Evolutionary conservation across 768 basidiomycete species (phyloP).

Genomic region (Pulveroboletus ravenelii): DNA sequence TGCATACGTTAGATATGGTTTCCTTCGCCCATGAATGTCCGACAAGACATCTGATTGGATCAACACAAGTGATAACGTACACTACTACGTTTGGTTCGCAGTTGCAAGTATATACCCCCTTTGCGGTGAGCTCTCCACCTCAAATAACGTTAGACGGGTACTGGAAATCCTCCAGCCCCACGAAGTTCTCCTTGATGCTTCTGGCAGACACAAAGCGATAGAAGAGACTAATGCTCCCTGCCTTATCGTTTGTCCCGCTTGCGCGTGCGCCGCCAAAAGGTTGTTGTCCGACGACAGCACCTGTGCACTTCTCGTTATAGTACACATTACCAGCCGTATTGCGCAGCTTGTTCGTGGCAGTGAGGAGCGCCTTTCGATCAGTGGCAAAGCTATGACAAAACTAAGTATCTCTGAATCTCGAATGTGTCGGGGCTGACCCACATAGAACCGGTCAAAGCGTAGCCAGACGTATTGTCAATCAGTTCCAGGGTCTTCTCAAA

Average conservation of each 20-base stretch:
- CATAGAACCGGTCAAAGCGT: slow-evolving; percentile 95
- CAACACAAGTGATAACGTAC: background rate
- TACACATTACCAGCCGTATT: slow-evolving; percentile 96
- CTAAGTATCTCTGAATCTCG: slow-evolving; percentile 7
- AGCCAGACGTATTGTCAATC: slow-evolving; percentile 80
- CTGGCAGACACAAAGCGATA: slow-evolving; percentile 83
- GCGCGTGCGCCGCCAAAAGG: slow-evolving; percentile 94
- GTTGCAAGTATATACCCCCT: background rate
- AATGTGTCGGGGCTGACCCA: slow-evolving; percentile 35
- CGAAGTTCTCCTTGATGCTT: slow-evolving; percentile 97
- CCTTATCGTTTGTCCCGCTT: slow-evolving; percentile 98
- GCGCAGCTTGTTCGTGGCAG: slow-evolving; percentile 76
- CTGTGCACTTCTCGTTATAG: slow-evolving; percentile 98
- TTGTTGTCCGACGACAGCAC: slow-evolving; percentile 96
- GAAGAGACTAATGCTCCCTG: slow-evolving; percentile 75
- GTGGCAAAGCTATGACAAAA: slow-evolving; percentile 60
- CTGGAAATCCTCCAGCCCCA: slow-evolving; percentile 68
- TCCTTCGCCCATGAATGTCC: background rate
- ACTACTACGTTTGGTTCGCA: background rate
- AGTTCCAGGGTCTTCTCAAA: slow-evolving; percentile 84
- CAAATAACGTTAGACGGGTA: slow-evolving; percentile 87
- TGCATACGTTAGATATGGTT: background rate
- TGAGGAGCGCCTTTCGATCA: slow-evolving; percentile 75
- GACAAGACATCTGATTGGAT: background rate
- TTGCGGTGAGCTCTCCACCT: background rate